Base-by-base conservation (phyloP, 177 flowering plant genomes). In the Vitis hybrid region DNA sequence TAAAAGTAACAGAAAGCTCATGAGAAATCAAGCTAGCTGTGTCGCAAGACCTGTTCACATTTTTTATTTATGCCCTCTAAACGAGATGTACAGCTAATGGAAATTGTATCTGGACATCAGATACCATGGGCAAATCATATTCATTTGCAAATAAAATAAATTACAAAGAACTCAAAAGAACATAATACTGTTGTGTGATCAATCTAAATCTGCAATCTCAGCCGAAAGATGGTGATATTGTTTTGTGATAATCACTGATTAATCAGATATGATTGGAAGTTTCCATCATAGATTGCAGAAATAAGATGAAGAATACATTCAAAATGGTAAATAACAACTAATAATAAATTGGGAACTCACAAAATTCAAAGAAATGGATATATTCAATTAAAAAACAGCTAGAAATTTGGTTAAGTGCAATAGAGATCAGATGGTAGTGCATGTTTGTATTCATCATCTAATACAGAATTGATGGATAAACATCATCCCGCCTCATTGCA, bases 211-310 rank as follows among this genome's bases (percentile, higher is more conserved):
- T 71, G 86, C 87, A 86, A 84, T 71, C 84, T 86, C 87, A 86
- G 86, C 79, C 88, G 85, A 84, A 86, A 84, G 87, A 86, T 84
- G 88, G 88, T 86, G 88, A 84, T 64, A 65, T 48, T 75, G 35
- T 71, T 56, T n/a, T 46, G 65, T 17, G 17, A 71, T 83, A 77
- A 83, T 85, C 82, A 82, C 71, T 13, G 59, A 2, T 3, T 24
- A 72, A 20, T 80, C 76, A 74, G 62, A 14, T 67, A 13, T 3
- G n/a, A 21, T 55, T 13, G 15, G 56, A 4, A 66, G 11, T 30
- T 71, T 77, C 74, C 86, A 84, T 86, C 87, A 86, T 56, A n/a
- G 86, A 76, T 79, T 82, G 82, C 84, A 72, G 56, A 2, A 71
- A 58, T 1, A 9, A 18, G 8, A 27, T 18, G 11, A 17, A 20